phyloP scores from a whole-genome alignment of 176 grass and related monocot species.

The Aegilops longissima region DNA sequence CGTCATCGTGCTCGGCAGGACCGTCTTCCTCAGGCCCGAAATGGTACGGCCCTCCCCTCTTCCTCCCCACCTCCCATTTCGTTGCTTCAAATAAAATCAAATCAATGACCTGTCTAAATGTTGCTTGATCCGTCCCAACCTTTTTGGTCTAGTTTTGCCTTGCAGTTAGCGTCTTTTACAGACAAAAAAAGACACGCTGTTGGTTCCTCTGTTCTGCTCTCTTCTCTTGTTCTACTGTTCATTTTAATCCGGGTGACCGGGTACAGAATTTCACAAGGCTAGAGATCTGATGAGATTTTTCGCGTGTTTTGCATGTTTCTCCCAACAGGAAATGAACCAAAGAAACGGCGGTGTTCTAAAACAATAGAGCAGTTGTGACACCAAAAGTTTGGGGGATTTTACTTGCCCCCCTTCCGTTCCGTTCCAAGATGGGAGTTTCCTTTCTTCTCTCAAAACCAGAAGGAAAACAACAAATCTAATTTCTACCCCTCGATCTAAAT shows the following conservation, averaged over 20 bases:
- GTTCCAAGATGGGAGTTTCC: slow-evolving; percentile 74
- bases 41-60: slow-evolving; percentile 54
- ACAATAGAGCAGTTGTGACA: slow-evolving; percentile 69
- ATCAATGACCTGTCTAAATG: slow-evolving; percentile 2
- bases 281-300: slow-evolving; percentile 84
- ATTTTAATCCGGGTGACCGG: slow-evolving; percentile 55
- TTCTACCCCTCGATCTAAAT: slow-evolving; percentile 19
- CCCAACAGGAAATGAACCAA: slow-evolving; percentile 82
- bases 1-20: slow-evolving; percentile 79
- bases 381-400: slow-evolving; percentile 52
- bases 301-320: slow-evolving; percentile 86
- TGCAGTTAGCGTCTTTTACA: slow-evolving; percentile 51
- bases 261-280: slow-evolving; percentile 54
- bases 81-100: background rate
- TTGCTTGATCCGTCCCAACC: slow-evolving; percentile 36
- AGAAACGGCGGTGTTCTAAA: slow-evolving; percentile 74
- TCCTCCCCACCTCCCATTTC: too few species aligned
- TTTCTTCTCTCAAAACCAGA: slow-evolving; percentile 54
- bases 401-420: slow-evolving; percentile 24
- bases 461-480: background rate
- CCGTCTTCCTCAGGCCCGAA: slow-evolving; percentile 87
- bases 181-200: slow-evolving; percentile 34
- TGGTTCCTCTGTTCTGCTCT: slow-evolving; percentile 35
- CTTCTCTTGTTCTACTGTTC: slow-evolving; percentile 22
- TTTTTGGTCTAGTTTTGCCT: slow-evolving; percentile 27